phyloP scores from a whole-genome alignment of 164 flowering plant genomes.

The Vitis rupestris region DNA sequence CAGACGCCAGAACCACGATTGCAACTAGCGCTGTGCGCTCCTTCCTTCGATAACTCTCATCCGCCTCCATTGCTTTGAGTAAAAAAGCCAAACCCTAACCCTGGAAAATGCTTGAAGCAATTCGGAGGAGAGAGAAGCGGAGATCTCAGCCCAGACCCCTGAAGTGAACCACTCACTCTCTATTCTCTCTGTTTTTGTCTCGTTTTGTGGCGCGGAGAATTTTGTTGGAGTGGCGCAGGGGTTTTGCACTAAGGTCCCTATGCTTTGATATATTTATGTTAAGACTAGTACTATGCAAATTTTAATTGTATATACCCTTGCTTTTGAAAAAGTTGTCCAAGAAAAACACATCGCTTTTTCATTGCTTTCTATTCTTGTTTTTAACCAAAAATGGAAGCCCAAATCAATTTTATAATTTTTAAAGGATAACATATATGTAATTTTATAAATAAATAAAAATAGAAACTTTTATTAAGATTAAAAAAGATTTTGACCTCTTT shows the following conservation, averaged over 20 bases:
- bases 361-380: no score
- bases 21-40: conserved; percentile 48
- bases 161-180: background rate
- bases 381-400: no score
- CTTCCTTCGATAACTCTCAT: conserved; percentile 38
- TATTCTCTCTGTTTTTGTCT: background rate
- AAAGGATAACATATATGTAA: no score
- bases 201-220: conserved; percentile 23
- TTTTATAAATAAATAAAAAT: no score
- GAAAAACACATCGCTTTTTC: no score
- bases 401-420: no score
- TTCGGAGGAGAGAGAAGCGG: background rate
- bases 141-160: background rate
- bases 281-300: no score
- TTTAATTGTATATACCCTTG: no score
- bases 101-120: background rate
- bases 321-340: no score
- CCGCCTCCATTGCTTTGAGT: conserved; percentile 20
- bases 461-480: no score
- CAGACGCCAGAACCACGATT: conserved; percentile 62
- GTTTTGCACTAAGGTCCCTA: background rate
- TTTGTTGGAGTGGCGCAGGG: background rate
- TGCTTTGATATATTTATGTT: no score
- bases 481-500: no score
- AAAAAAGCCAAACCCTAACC: conserved; percentile 3